Percentiles rank a stretch among this genome's conserved stretches.
These are phyloP conservation scores for Globisporangium cylindrosporum DNA, from an alignment of 352 stramenopile genomes.

Conservation along the genomic window DNA sequence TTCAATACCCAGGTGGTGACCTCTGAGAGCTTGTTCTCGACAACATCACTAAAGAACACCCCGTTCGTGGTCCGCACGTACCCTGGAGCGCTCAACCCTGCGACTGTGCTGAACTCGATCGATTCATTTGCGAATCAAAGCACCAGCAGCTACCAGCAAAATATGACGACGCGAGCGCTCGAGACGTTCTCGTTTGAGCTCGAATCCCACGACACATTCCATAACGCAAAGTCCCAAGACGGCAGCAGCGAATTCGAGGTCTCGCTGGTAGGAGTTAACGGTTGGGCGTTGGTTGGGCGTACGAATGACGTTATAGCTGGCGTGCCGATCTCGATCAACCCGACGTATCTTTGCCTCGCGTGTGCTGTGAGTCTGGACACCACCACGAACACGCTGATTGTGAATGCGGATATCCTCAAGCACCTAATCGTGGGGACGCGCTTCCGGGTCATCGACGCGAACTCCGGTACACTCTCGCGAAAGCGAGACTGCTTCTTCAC, in stretches of 20 bases:
- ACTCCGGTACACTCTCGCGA: conserved; percentile 50
- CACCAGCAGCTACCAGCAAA: conserved; percentile 17
- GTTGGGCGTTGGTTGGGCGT: conserved; percentile 87
- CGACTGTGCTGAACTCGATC: conserved; percentile 56
- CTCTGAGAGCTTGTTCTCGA: conserved; percentile 34
- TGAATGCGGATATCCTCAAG: conserved; percentile 58
- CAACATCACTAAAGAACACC: conserved; percentile 38
- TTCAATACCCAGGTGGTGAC: conserved; percentile 19
- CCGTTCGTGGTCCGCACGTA: conserved; percentile 70
- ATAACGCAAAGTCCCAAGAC: conserved; percentile 87
- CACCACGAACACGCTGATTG: conserved; percentile 38
- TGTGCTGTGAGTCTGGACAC: conserved; percentile 53
- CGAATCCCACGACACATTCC: conserved; percentile 68
- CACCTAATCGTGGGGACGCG: conserved; percentile 50
- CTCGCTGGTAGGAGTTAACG: conserved; percentile 67
- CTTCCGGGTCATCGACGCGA: conserved; percentile 65
- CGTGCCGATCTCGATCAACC: conserved; percentile 38
- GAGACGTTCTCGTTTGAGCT: conserved; percentile 68
- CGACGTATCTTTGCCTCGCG: conserved; percentile 46
- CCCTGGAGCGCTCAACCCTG: conserved; percentile 64
- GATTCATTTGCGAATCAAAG: conserved; percentile 46
- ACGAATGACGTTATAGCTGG: conserved; percentile 70
- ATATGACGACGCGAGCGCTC: conserved; percentile 38
- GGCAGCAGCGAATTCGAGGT: conserved; percentile 83
- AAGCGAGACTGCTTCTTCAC: conserved; percentile 70